Base-by-base conservation (phyloP, 345 rosid species). In the Syzygium grande region DNA sequence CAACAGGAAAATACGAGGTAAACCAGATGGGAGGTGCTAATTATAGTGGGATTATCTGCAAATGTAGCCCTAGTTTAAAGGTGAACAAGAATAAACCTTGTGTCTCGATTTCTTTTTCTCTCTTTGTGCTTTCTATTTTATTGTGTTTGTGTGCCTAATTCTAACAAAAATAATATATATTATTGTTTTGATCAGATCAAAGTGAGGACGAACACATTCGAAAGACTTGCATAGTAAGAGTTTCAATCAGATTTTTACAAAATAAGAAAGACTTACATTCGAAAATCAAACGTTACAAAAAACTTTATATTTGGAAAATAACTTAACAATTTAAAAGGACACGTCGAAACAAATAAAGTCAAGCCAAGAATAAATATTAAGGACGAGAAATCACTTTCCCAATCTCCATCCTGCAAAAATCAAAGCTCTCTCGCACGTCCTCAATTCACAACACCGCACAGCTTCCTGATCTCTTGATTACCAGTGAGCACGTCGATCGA, bases 401-500 rank as follows among this genome's bases (percentile, higher is more conserved):
- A 55, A 21, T 22, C 59, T 55, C 59, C 59, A 22, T 55, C 59
- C 27, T 22, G 59, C 59, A 21, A 9, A 55, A 55, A 55, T 9
- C 59, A 9, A 38, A 68, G 19, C 83, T 25, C 56, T 13, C 38
- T 16, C 12, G 52, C 56, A 65, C 19, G 27, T 53, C 23, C 38
- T 54, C 52, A 84, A n/a, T 90, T 89, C 11, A 90, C 93, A 30
- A 68, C 52, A 41, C 90, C 83, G 89, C 94, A 93, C 51, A 23
- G 27, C 88, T 86, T 91, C 89, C 92, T 89, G 87, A 91, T 89
- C 87, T 93, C 93, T 84, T 79, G 38, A 3, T 68, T 29, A 2
- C 93, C 93, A 0, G 91, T 92, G 11, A 90, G 89, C 19, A 92
- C 94, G 8, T 87, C 94, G 52, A 92, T 51, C 13, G 86, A 89